These are phyloP conservation scores for Wickerhamiella vanderwaltii DNA, from an alignment of 805 yeast species.

Conservation along the genomic window DNA sequence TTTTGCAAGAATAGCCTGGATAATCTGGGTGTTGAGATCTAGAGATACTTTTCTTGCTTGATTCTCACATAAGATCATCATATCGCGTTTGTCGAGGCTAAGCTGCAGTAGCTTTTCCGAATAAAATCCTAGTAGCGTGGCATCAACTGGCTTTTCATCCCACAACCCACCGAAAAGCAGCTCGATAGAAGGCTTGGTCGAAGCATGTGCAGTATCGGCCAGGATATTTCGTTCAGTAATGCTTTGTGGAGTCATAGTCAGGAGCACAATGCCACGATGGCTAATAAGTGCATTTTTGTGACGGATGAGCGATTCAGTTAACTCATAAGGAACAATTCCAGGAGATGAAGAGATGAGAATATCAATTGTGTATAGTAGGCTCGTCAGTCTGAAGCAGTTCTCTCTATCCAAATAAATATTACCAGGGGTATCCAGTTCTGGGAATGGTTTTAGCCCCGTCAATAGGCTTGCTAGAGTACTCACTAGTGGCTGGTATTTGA, in stretches of 20 bases:
- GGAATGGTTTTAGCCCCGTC: neutral
- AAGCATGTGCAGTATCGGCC: neutral
- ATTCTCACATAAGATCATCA: neutral
- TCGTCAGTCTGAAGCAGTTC: neutral
- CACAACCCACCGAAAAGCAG: slow-evolving; percentile 4
- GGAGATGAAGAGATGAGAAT: neutral
- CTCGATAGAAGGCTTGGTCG: neutral
- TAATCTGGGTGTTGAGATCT: neutral
- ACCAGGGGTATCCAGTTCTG: neutral
- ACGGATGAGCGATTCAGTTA: neutral
- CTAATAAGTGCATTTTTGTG: neutral
- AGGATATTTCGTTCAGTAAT: neutral
- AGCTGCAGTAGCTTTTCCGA: neutral
- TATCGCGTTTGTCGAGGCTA: neutral
- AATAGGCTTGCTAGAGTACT: neutral
- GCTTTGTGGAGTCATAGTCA: neutral
- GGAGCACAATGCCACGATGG: neutral
- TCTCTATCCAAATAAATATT: neutral
- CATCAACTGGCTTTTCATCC: slow-evolving; percentile 1
- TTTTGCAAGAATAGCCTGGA: neutral
- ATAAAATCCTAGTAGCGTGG: neutral
- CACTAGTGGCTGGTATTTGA: neutral
- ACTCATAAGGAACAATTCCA: neutral
- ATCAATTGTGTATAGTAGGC: neutral
- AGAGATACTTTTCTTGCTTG: neutral